Conservation (phyloP, 2,329 filamentous ascomycete genomes). For the Fusarium buxicola region DNA sequence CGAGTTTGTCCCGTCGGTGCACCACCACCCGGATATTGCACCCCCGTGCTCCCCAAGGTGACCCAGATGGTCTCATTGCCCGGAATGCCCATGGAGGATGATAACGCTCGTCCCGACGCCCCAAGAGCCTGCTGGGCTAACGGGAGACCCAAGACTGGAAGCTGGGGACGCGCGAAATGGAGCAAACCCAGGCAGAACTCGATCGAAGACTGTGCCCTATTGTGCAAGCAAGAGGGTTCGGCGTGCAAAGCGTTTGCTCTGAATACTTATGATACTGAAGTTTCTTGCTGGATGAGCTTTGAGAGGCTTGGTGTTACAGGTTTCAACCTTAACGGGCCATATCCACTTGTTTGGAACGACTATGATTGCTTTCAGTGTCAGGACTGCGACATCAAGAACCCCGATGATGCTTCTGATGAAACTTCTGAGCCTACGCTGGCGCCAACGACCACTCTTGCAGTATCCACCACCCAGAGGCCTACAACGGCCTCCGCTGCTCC, state of each 20-base stretch:
- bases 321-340: background rate
- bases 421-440: accelerated
- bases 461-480: too few species aligned
- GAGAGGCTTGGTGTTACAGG: constrained; percentile 3
- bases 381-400: constrained; percentile 3
- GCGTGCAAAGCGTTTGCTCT: constrained; percentile 15
- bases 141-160: background rate
- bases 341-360: constrained; percentile 16
- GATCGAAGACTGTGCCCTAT: constrained; percentile 17
- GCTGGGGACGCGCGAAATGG: constrained; percentile 6
- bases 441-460: background rate
- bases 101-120: background rate
- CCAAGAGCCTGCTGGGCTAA: constrained; percentile 13
- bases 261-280: accelerated
- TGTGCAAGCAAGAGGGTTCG: constrained; percentile 11
- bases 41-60: background rate
- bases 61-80: background rate
- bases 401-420: background rate
- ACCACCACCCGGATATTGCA: constrained; percentile 16
- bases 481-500: background rate
- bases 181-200: constrained; percentile 14
- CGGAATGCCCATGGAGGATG: background rate
- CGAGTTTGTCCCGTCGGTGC: constrained; percentile 4
- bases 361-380: constrained; percentile 19
- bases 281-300: background rate